phyloP scores from a whole-genome alignment of 257 asterid species.

The Fraxinus cuspidata region DNA sequence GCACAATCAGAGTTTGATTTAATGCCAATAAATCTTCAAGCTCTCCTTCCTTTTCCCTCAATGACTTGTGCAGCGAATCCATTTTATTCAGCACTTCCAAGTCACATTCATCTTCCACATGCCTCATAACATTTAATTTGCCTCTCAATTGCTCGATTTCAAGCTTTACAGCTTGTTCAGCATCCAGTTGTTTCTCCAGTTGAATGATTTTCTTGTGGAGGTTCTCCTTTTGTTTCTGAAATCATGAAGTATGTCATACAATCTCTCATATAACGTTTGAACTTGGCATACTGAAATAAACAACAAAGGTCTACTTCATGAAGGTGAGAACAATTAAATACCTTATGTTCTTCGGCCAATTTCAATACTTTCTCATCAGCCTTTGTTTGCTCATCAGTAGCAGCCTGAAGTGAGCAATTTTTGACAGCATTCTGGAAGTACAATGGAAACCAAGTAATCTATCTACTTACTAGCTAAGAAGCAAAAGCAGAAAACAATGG shows the following conservation, averaged over 20 bases:
- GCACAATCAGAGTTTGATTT: conserved; percentile 63
- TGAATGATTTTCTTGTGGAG: conserved; percentile 61
- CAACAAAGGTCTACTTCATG: conserved; percentile 23
- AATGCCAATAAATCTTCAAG: conserved; percentile 55
- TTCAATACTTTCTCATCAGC: conserved; percentile 63
- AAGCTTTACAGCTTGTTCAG: conserved; percentile 75
- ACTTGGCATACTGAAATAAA: conserved; percentile 25
- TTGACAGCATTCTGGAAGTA: conserved; percentile 69
- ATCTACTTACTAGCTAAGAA: conserved; percentile 13
- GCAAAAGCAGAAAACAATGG: conserved; percentile 24
- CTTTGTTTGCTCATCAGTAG: conserved; percentile 62
- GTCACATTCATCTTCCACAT: conserved; percentile 58
- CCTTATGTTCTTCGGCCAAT: conserved; percentile 89
- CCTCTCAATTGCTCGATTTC: conserved; percentile 78
- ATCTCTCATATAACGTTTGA: conserved; percentile 10
- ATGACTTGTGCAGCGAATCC: conserved; percentile 46
- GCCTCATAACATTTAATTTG: conserved; percentile 59
- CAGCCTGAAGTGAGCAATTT: conserved; percentile 61
- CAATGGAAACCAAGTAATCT: conserved; percentile 17
- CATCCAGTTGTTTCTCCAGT: conserved; percentile 71
- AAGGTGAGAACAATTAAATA: conserved; percentile 30
- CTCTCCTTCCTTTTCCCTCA: conserved; percentile 81
- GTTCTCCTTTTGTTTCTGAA: conserved; percentile 82
- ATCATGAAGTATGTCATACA: conserved; percentile 27
- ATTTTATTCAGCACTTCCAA: conserved; percentile 58